phyloP scores from a whole-genome alignment of 2,329 filamentous ascomycete species.

The Pestalotiopsis sp. region DNA sequence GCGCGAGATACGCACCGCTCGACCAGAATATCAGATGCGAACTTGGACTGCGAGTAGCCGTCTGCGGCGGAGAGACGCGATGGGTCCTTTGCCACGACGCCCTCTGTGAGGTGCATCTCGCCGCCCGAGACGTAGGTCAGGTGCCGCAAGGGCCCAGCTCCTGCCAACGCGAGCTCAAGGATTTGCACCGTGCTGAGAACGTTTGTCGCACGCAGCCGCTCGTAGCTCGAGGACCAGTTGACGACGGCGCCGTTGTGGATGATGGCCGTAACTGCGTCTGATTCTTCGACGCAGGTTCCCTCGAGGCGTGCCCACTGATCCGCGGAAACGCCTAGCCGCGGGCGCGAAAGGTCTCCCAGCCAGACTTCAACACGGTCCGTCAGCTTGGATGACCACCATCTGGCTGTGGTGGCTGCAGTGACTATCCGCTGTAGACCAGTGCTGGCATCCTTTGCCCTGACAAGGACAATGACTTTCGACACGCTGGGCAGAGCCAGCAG shows the following conservation, averaged over 20 bases:
- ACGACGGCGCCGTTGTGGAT: conserved; percentile 55
- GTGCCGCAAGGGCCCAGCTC: background rate
- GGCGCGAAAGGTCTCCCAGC: conserved; percentile 10
- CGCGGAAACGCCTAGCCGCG: background rate
- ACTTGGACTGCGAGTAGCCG: conserved; percentile 11
- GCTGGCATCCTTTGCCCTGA: background rate
- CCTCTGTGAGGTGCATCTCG: background rate
- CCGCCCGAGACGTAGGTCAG: conserved; percentile 2
- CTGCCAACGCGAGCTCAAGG: conserved; percentile 26
- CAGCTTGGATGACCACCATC: background rate
- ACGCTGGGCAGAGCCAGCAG: background rate
- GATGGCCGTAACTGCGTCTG: conserved; percentile 35
- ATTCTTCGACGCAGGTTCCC: background rate
- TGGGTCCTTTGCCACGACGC: background rate
- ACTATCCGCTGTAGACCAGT: background rate
- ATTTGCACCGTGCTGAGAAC: conserved; percentile 37
- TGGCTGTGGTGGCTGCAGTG: background rate
- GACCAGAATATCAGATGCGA: background rate
- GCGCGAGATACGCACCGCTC: background rate
- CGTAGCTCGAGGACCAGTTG: conserved; percentile 40
- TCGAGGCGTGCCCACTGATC: background rate
- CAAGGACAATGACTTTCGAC: background rate
- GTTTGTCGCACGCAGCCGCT: conserved; percentile 35
- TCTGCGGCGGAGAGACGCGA: background rate
- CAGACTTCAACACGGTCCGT: background rate